Evolutionary conservation across 1,139 yeast genomes (phyloP), one percentile per base, ranked within the genome.

Genomic region (Scheffersomyces segobiensis): DNA sequence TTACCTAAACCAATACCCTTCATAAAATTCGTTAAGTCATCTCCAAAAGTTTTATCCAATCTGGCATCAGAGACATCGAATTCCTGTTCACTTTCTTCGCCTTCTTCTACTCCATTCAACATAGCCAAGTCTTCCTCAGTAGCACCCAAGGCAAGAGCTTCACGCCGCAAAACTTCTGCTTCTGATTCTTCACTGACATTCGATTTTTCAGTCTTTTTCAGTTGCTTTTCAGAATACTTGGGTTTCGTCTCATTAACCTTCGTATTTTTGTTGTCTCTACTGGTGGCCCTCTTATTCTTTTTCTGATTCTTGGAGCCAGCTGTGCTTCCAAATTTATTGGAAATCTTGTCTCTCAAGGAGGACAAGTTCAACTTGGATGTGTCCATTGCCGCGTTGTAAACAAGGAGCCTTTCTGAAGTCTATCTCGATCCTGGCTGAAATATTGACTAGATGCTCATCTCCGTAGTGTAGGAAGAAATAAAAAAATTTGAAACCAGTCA

Each of bases 71-170:
- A 78, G 32, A 63, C 77, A 22, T 69, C 80, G 62, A 87, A 87
- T 64, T 87, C 92, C 63, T 84, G 85, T 66, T 87, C 92, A 67
- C 89, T 86, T 22, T 77, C 85, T 50, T 85, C 89, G n/a, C 81
- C 87, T 20, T 76, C 81, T 52, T 75, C 78, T 10, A 90, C 67
- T 18, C 80, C 86, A 19, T 77, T 76, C 24, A 89, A 65, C 59
- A 88, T 72, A 46, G 78, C 80, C 55, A 85, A 81, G 68, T 88
- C 93, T 39, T 82, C 91, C 62, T 86, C 89, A 20, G 87, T 78
- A 10, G 93, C 95, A 24, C 93, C 93, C 22, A 88, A 73, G 19
- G 73, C 81, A 32, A 88, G 71, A 1, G 95, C 96, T 75, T 88
- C 95, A 62, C 86, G 83, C 63, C 89, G 86, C 56, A 88, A 71